phyloP scores from a whole-genome alignment of 75 land plant species.

The Ceratopteris richardii region DNA sequence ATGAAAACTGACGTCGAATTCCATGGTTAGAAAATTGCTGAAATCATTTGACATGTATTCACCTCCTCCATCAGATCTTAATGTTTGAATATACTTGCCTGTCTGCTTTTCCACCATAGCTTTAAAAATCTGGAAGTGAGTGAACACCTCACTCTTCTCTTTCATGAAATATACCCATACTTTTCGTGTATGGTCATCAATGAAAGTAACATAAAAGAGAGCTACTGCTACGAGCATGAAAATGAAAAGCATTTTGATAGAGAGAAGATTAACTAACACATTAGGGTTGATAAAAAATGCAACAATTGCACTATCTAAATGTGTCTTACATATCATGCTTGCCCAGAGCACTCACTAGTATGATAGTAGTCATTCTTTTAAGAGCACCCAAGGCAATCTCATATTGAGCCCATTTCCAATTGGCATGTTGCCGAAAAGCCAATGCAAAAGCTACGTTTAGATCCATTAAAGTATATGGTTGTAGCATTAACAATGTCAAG shows the following conservation, averaged over 20 bases:
- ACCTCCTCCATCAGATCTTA: no score
- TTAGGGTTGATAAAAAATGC: conserved; percentile 61
- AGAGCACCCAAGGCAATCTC: conserved; percentile 61
- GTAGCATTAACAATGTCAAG: conserved; percentile 33
- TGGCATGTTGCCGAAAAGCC: conserved; percentile 24
- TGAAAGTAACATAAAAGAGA: no score
- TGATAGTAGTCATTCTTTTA: conserved; percentile 53
- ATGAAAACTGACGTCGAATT: no score
- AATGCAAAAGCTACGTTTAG: conserved; percentile 41
- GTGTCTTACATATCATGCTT: conserved; percentile 63
- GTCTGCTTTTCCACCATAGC: no score
- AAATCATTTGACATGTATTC: no score
- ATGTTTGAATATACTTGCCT: no score
- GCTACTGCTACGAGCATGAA: conserved; percentile 76
- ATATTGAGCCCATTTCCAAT: conserved; percentile 71
- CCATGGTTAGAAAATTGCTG: no score
- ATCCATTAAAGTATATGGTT: conserved; percentile 30
- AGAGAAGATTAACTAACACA: conserved; percentile 57
- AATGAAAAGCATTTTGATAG: conserved; percentile 69
- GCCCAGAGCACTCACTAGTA: conserved; percentile 57
- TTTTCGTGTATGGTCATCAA: no score
- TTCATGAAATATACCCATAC: no score
- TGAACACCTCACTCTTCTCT: no score
- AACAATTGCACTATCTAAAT: conserved; percentile 31
- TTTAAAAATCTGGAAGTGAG: no score